These are phyloP conservation scores for Beauveria varroae DNA, from an alignment of 2,329 filamentous ascomycete species.

Conservation along the genomic window DNA sequence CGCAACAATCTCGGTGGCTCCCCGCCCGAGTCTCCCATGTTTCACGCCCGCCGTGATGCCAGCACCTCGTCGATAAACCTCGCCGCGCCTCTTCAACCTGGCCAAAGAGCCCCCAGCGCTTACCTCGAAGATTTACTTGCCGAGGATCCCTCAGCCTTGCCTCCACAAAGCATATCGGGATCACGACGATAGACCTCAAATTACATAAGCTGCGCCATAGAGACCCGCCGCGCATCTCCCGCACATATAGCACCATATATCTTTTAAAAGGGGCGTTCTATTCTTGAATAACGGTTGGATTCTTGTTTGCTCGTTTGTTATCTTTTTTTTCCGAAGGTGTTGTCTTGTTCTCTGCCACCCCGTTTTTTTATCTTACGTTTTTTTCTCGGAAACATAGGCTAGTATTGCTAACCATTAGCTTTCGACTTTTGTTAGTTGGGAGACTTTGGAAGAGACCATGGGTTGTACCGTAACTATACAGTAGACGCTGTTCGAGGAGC, in stretches of 20 bases:
- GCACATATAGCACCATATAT: conserved; percentile 4
- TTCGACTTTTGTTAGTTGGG: background rate
- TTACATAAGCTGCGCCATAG: background rate
- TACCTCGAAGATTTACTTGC: conserved; percentile 87
- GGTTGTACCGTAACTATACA: background rate
- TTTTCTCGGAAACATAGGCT: background rate
- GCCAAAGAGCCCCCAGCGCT: conserved; percentile 73
- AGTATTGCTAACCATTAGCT: background rate
- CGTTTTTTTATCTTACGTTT: background rate
- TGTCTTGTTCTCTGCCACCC: background rate
- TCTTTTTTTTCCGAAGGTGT: background rate
- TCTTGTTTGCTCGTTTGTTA: background rate
- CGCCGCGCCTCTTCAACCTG: conserved; percentile 46
- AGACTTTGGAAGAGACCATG: background rate
- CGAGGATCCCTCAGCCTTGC: conserved; percentile 53
- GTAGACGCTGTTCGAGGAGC: background rate
- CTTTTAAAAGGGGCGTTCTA: conserved; percentile 1
- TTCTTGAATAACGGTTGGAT: background rate
- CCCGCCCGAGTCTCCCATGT: conserved; percentile 58
- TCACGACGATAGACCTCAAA: conserved; percentile 19
- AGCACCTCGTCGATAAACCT: conserved; percentile 63
- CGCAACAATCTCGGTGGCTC: conserved; percentile 40
- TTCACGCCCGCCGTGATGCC: conserved; percentile 40
- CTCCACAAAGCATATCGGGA: conserved; percentile 32
- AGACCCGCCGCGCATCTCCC: background rate